Percentiles rank a stretch among this genome's conserved stretches.
phyloP scores from a whole-genome alignment of 1,284 basidiomycete genomes.

The Sporisorium scitamineum region DNA sequence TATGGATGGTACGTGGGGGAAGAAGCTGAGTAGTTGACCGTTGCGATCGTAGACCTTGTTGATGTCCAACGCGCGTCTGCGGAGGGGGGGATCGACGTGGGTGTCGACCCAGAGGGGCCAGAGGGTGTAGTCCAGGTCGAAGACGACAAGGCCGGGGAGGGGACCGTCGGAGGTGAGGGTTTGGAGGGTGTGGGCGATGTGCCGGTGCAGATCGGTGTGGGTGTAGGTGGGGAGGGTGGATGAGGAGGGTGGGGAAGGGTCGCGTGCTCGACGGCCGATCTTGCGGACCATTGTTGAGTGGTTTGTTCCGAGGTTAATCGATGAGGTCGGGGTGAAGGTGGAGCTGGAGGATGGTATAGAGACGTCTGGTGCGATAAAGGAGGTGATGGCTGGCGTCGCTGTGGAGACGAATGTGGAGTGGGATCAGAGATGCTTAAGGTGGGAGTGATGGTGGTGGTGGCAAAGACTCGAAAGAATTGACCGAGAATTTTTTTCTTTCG shows the following conservation, averaged over 20 bases:
- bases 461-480: not conserved
- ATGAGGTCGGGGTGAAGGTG: too few species aligned
- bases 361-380: too few species aligned
- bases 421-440: not conserved
- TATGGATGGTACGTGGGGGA: constrained; percentile 62
- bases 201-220: constrained; percentile 2
- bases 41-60: constrained; percentile 60
- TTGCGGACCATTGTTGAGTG: constrained; percentile 20
- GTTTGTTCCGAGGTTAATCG: not conserved
- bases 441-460: not conserved
- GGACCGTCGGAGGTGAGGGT: constrained; percentile 12
- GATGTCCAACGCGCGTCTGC: constrained; percentile 40
- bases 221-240: constrained; percentile 1
- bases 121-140: constrained; percentile 66
- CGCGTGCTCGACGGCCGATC: constrained; percentile 24
- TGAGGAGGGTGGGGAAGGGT: constrained; percentile 7
- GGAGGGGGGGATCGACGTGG: constrained; percentile 59
- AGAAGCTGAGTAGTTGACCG: constrained; percentile 54
- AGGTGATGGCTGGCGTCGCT: too few species aligned
- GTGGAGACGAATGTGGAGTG: not conserved
- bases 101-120: constrained; percentile 68
- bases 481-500: not conserved
- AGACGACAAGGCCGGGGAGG: constrained; percentile 59
- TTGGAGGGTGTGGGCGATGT: constrained; percentile 20
- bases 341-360: too few species aligned